A percentile compares a stretch with the other conserved stretches of the same genome.
Conservation (phyloP, 2,329 filamentous ascomycete genomes). For the Alternaria postmessia region DNA sequence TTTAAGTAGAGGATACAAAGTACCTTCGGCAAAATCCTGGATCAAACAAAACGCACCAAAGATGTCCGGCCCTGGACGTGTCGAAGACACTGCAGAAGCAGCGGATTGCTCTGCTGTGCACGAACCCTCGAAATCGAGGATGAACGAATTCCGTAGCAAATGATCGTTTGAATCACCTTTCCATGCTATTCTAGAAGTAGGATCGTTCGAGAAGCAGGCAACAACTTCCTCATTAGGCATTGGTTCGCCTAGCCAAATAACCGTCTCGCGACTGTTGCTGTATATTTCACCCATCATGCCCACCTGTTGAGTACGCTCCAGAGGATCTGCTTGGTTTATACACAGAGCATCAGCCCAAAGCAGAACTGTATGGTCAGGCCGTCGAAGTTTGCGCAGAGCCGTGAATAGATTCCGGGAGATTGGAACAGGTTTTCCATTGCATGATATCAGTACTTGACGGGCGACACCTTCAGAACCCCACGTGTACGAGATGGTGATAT, state of each 20-base stretch:
- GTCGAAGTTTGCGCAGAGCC: constrained; percentile 22
- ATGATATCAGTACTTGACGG: constrained; percentile 17
- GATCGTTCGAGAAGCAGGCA: background rate
- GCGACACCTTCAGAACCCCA: constrained; percentile 17
- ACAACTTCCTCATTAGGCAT: background rate
- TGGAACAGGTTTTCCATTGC: constrained; percentile 12
- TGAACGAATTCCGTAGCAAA: background rate
- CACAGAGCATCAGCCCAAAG: constrained; percentile 15
- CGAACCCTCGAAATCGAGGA: background rate
- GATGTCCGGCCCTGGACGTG: constrained; percentile 13
- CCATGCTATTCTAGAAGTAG: constrained; percentile 2
- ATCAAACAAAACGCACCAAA: constrained; percentile 31
- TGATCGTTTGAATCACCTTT: constrained; percentile 2
- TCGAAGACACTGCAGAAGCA: background rate
- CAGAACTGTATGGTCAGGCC: constrained; percentile 2
- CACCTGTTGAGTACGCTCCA: constrained; percentile 12
- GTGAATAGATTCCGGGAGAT: constrained; percentile 25
- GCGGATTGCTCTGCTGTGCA: background rate
- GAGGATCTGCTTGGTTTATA: constrained; percentile 10
- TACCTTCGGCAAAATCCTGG: constrained; percentile 22
- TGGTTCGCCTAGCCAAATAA: constrained; percentile 13
- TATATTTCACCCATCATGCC: constrained; percentile 15
- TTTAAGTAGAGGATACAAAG: constrained; percentile 3
- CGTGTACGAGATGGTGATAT: constrained; percentile 24
- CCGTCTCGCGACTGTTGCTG: constrained; percentile 11